Conservation (phyloP, 169 alveolate genomes). For the Cryptosporidium muris region DNA sequence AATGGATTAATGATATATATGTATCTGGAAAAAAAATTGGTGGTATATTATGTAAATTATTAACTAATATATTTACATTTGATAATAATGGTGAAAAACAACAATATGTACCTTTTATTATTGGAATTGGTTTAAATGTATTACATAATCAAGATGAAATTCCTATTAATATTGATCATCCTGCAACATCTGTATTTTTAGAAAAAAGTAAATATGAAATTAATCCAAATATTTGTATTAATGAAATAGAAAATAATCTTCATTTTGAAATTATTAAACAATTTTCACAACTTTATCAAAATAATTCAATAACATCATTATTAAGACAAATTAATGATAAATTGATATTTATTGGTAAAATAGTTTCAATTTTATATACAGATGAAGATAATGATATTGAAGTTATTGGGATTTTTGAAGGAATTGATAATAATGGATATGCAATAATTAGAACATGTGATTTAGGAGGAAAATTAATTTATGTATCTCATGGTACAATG, state of each 20-base stretch:
- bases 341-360: conserved; percentile 29
- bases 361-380: background rate
- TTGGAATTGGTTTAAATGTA: conserved; percentile 64
- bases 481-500: conserved; percentile 62
- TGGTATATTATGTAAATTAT: conserved; percentile 35
- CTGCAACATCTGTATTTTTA: conserved; percentile 42
- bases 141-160: conserved; percentile 26
- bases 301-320: background rate
- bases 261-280: conserved; percentile 54
- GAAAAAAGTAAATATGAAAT: conserved; percentile 18
- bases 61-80: conserved; percentile 31
- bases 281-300: conserved; percentile 1
- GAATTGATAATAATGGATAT: conserved; percentile 52
- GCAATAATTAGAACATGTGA: conserved; percentile 34
- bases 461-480: background rate
- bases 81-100: background rate
- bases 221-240: background rate
- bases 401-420: conserved; percentile 35
- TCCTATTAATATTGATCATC: conserved; percentile 39
- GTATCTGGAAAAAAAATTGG: conserved; percentile 41
- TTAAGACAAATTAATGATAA: conserved; percentile 17
- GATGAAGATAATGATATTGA: conserved; percentile 2
- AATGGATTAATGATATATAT: conserved; percentile 64
- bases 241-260: conserved; percentile 18
- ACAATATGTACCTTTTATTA: conserved; percentile 52